phyloP scores from a whole-genome alignment of 805 yeast species.

The Priceomyces haplophilus region DNA sequence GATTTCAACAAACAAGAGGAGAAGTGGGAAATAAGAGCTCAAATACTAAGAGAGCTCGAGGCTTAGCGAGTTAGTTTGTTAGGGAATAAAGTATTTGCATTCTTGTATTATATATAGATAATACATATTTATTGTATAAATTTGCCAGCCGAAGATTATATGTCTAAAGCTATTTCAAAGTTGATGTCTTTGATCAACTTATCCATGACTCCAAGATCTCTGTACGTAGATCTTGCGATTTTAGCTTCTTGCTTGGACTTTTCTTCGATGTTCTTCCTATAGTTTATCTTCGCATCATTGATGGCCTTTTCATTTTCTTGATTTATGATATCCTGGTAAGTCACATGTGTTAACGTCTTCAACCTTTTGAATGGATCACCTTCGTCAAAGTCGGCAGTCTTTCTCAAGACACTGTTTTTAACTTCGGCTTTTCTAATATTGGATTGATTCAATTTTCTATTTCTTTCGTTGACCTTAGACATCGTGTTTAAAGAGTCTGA shows the following conservation, averaged over 20 bases:
- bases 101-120: constrained; percentile 3
- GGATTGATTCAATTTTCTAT: constrained; percentile 75
- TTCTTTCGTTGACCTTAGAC: constrained; percentile 77
- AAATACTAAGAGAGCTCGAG: constrained; percentile 34
- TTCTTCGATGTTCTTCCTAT: constrained; percentile 37
- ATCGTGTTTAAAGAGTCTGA: constrained; percentile 46
- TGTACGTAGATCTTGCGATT: constrained; percentile 50
- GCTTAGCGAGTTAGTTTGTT: constrained; percentile 6
- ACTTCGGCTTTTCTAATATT: constrained; percentile 78
- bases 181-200: constrained; percentile 45
- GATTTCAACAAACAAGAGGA: constrained; percentile 31
- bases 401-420: constrained; percentile 55
- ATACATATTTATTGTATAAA: not conserved
- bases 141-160: not conserved
- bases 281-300: constrained; percentile 49
- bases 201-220: constrained; percentile 58
- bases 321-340: constrained; percentile 58
- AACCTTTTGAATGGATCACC: constrained; percentile 86
- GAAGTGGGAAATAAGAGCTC: constrained; percentile 36
- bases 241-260: constrained; percentile 43
- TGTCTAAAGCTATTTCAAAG: constrained; percentile 24
- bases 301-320: constrained; percentile 60
- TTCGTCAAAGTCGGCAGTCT: constrained; percentile 41
- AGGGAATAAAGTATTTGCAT: not conserved
- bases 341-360: constrained; percentile 81